A percentile compares a stretch with the other conserved stretches of the same genome.
These are phyloP conservation scores for Lactarius evosmus DNA, from an alignment of 768 basidiomycete genomes.

Conservation along the genomic window DNA sequence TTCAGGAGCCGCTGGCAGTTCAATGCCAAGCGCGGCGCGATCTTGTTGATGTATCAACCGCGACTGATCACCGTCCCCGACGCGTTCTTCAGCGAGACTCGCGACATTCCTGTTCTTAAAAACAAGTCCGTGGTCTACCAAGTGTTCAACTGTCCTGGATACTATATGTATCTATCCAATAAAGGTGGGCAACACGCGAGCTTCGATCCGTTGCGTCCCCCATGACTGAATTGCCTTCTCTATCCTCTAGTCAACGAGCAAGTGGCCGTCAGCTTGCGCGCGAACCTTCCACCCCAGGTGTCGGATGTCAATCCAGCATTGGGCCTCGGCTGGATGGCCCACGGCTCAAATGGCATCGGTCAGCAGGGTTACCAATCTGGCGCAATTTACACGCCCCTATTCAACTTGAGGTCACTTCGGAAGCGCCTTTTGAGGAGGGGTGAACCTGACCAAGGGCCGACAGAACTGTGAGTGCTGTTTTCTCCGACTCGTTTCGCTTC, in stretches of 20 bases:
- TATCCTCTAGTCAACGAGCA: slow-evolving; percentile 5
- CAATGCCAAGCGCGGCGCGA: slow-evolving; percentile 19
- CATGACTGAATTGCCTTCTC: not conserved
- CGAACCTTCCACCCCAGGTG: not conserved
- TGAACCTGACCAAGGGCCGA: not conserved
- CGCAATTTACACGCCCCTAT: slow-evolving; percentile 10
- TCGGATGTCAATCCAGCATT: not conserved
- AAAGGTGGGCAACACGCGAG: not conserved
- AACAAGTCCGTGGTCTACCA: slow-evolving; percentile 11
- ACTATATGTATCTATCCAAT: slow-evolving; percentile 20
- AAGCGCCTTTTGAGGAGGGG: slow-evolving; percentile 5
- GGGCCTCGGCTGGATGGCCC: not conserved
- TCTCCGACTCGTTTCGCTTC: not conserved
- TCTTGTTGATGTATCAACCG: slow-evolving; percentile 17
- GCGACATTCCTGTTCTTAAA: not conserved
- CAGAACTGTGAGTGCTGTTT: slow-evolving; percentile 8
- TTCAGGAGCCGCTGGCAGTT: slow-evolving; percentile 13
- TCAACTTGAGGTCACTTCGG: not conserved
- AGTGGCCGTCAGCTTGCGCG: slow-evolving; percentile 9
- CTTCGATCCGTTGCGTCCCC: not conserved
- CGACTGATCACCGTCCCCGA: slow-evolving; percentile 4
- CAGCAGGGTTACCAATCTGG: slow-evolving; percentile 2
- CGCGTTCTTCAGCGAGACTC: not conserved
- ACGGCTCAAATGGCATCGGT: slow-evolving; percentile 6
- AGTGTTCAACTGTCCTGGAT: slow-evolving; percentile 12